Percentiles rank a stretch among this genome's conserved stretches.
phyloP scores from a whole-genome alignment of 768 basidiomycete genomes.

The Lentinus brumalis region DNA sequence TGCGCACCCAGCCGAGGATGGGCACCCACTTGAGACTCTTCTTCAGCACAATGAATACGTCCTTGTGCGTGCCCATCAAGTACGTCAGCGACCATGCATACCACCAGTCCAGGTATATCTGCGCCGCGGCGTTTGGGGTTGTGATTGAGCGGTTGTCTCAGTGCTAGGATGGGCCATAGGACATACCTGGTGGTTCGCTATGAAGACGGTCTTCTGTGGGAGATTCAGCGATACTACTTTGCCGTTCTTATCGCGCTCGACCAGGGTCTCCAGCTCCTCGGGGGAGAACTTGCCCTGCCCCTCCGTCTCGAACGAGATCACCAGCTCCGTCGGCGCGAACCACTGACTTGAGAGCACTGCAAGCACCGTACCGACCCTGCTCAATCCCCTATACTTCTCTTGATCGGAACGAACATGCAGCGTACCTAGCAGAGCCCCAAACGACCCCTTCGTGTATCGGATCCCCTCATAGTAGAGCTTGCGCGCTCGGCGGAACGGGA shows the following conservation, averaged over 20 bases:
- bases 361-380: background rate
- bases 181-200: slow-evolving; percentile 90
- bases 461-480: slow-evolving; percentile 69
- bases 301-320: slow-evolving; percentile 72
- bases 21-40: slow-evolving; percentile 87
- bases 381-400: background rate
- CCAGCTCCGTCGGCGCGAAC: slow-evolving; percentile 77
- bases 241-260: slow-evolving; percentile 59
- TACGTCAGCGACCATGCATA: slow-evolving; percentile 86
- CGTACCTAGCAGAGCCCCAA: slow-evolving; percentile 74
- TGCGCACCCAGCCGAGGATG: slow-evolving; percentile 81
- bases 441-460: slow-evolving; percentile 80
- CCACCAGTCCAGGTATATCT: slow-evolving; percentile 83
- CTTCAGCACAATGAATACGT: slow-evolving; percentile 91
- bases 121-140: background rate
- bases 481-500: slow-evolving; percentile 60
- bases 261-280: slow-evolving; percentile 58
- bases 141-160: background rate
- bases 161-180: background rate
- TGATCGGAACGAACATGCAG: background rate
- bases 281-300: slow-evolving; percentile 64
- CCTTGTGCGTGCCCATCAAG: slow-evolving; percentile 62
- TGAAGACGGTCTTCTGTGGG: slow-evolving; percentile 79
- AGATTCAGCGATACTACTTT: slow-evolving; percentile 62
- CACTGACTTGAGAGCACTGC: slow-evolving; percentile 64